Conservation (phyloP, 1,284 basidiomycete genomes). For the Naganishia albida region DNA sequence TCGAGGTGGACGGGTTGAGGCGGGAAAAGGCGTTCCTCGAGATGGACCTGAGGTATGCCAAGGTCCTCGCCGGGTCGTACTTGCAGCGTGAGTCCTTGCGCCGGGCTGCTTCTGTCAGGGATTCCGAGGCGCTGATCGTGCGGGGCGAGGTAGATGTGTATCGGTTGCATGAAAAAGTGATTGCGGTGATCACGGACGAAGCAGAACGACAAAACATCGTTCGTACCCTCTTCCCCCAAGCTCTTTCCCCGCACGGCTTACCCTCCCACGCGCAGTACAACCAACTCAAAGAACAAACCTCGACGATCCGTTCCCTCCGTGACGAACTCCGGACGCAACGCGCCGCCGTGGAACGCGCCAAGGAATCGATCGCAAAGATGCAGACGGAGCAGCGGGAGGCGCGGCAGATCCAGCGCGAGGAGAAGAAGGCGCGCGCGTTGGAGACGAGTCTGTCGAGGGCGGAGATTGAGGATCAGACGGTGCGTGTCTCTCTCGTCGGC, state of each 20-base stretch:
- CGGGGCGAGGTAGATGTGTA: constrained; percentile 33
- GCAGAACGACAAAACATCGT: constrained; percentile 34
- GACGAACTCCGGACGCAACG: constrained; percentile 22
- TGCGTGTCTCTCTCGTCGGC: neutral
- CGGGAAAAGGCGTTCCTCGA: constrained; percentile 27
- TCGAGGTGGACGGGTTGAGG: constrained; percentile 30
- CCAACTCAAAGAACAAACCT: constrained; percentile 27
- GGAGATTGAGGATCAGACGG: constrained; percentile 27
- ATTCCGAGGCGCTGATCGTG: too few species aligned
- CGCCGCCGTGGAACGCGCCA: constrained; percentile 17
- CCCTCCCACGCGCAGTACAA: constrained; percentile 12
- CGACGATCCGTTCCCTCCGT: constrained; percentile 4
- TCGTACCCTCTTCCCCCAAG: constrained; percentile 1
- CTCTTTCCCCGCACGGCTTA: neutral
- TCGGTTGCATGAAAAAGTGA: constrained; percentile 30
- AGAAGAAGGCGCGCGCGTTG: constrained; percentile 24
- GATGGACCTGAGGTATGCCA: constrained; percentile 28
- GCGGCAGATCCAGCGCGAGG: constrained; percentile 27
- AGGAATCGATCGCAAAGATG: constrained; percentile 16
- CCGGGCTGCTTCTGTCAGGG: neutral
- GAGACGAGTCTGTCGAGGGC: constrained; percentile 19
- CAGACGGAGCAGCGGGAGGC: constrained; percentile 24
- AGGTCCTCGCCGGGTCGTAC: constrained; percentile 25
- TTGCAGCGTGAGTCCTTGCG: constrained; percentile 32
- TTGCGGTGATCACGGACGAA: constrained; percentile 31